phyloP scores from a whole-genome alignment of 202 grass and related monocot genomes.

The Alloteropsis angusta region DNA sequence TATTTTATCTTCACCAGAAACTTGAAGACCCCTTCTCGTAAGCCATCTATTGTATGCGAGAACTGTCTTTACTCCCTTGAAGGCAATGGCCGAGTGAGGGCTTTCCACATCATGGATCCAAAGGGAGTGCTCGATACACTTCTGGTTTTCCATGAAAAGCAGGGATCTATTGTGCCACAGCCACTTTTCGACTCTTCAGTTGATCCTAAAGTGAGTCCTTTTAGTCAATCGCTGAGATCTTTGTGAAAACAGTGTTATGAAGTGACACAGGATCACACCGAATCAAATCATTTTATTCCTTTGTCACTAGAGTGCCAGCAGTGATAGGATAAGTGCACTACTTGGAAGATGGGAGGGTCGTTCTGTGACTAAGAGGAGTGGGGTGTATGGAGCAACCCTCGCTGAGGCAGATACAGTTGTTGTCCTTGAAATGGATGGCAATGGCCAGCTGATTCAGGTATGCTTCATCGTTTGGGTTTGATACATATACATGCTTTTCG shows the following conservation, averaged over 20 bases:
- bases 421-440: slow-evolving; percentile 48
- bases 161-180: slow-evolving; percentile 31
- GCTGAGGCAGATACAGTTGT: slow-evolving; percentile 51
- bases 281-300: not conserved
- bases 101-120: slow-evolving; percentile 89
- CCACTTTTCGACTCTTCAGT: slow-evolving; percentile 24
- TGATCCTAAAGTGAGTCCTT: slow-evolving; percentile 27
- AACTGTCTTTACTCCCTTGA: slow-evolving; percentile 89
- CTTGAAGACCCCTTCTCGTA: slow-evolving; percentile 81
- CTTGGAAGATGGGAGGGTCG: slow-evolving; percentile 79
- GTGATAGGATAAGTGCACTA: slow-evolving; percentile 49
- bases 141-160: slow-evolving; percentile 73
- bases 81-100: slow-evolving; percentile 67
- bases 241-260: not conserved
- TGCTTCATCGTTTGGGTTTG: not conserved
- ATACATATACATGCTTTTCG: not conserved
- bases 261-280: not conserved
- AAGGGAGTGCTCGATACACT: slow-evolving; percentile 77
- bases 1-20: slow-evolving; percentile 45
- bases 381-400: slow-evolving; percentile 82
- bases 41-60: slow-evolving; percentile 85
- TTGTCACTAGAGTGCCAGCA: slow-evolving; percentile 25
- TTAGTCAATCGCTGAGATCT: not conserved
- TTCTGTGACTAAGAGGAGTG: slow-evolving; percentile 83
- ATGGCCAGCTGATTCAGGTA: slow-evolving; percentile 67